Conservation (phyloP, 1,284 basidiomycete genomes). For the Leccinum pachyderme region DNA sequence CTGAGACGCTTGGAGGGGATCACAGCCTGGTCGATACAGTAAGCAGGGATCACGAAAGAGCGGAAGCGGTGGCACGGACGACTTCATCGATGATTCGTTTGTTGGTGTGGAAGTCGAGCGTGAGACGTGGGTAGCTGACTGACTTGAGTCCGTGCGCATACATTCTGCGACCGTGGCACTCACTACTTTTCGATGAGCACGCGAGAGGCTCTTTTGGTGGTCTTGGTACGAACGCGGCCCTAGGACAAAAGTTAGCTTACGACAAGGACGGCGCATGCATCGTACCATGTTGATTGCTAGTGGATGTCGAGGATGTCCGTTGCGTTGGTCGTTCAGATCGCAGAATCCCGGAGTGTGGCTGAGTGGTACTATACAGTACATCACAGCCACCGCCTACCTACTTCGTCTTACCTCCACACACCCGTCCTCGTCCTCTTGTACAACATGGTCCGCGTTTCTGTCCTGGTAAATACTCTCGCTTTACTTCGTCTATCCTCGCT, state of each 20-base stretch:
- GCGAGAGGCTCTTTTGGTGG: slow-evolving; percentile 98
- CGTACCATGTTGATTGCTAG: slow-evolving; percentile 47
- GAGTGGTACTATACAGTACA: slow-evolving; percentile 30
- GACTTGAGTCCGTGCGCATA: neutral
- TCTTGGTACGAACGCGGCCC: slow-evolving; percentile 99
- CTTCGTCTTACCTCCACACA: neutral
- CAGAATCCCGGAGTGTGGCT: slow-evolving; percentile 31
- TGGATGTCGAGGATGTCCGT: slow-evolving; percentile 21
- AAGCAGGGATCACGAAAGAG: neutral
- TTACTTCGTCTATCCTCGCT: slow-evolving; percentile 1
- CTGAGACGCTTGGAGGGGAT: slow-evolving; percentile 98
- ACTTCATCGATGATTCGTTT: slow-evolving; percentile 99
- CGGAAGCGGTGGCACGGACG: slow-evolving; percentile 48
- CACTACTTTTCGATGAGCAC: slow-evolving; percentile 99
- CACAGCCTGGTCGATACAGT: slow-evolving; percentile 60
- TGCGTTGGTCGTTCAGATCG: neutral
- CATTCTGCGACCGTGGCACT: slow-evolving; percentile 34
- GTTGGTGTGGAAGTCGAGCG: slow-evolving; percentile 98
- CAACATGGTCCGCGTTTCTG: slow-evolving; percentile 83
- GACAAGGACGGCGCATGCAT: neutral
- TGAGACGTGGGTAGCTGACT: slow-evolving; percentile 87
- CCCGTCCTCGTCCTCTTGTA: neutral
- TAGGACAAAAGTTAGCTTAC: slow-evolving; percentile 32
- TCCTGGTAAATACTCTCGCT: slow-evolving; percentile 56
- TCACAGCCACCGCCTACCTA: slow-evolving; percentile 29